phyloP scores from a whole-genome alignment of 768 basidiomycete genomes.

The Rhodosporidiobolus odoratus region DNA sequence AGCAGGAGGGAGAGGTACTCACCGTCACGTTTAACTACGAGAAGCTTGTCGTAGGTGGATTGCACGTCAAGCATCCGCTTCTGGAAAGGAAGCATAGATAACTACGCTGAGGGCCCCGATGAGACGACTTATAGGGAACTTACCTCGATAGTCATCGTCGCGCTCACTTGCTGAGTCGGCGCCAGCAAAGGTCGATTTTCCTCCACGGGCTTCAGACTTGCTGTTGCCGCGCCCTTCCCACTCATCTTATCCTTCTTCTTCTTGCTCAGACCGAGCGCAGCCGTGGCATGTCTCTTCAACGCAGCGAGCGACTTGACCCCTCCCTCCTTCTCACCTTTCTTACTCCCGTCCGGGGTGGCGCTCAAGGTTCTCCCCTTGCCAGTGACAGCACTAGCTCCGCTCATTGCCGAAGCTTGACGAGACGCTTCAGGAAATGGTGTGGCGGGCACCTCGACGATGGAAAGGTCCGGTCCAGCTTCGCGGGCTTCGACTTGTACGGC shows the following conservation, averaged over 20 bases:
- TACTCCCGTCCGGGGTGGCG: background rate
- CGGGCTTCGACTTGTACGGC: conserved; percentile 23
- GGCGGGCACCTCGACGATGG: background rate
- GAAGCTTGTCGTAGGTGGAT: conserved; percentile 22
- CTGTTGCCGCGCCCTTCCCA: background rate
- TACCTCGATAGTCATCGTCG: conserved; percentile 1
- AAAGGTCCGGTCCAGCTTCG: background rate
- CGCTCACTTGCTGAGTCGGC: background rate
- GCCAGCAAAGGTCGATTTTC: background rate
- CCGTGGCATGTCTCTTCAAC: background rate
- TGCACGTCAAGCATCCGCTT: conserved; percentile 8
- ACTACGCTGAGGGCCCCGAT: accelerated
- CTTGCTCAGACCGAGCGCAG: background rate
- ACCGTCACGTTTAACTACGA: conserved; percentile 18
- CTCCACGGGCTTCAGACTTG: background rate
- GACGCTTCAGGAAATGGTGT: background rate
- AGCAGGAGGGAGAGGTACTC: background rate
- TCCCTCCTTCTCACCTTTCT: background rate
- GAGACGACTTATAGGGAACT: background rate
- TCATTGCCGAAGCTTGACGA: background rate
- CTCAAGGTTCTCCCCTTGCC: too few species aligned
- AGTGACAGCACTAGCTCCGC: background rate
- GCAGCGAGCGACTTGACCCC: background rate
- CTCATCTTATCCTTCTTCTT: background rate
- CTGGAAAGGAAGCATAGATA: background rate